phyloP scores from a whole-genome alignment of 2,329 filamentous ascomycete species.

The Alternaria triticimaculans region DNA sequence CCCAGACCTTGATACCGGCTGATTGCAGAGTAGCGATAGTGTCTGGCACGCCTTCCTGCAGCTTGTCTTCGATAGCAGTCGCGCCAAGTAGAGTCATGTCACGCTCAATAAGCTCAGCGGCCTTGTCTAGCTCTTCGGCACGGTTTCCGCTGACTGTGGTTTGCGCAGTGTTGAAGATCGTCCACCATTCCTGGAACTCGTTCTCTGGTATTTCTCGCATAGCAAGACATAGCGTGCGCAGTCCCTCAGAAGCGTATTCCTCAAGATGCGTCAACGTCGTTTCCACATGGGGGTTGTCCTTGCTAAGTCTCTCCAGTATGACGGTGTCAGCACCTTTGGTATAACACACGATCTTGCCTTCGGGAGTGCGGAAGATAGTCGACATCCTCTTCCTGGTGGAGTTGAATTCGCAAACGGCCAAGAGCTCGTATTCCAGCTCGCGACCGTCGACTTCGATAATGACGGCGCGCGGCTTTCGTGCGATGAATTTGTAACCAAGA shows the following conservation, averaged over 20 bases:
- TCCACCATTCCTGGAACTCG: slow-evolving; percentile 86
- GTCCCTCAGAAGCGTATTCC: slow-evolving; percentile 95
- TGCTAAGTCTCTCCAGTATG: slow-evolving; percentile 86
- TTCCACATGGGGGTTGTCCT: slow-evolving; percentile 83
- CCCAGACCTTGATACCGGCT: slow-evolving; percentile 98
- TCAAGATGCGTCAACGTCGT: slow-evolving; percentile 93
- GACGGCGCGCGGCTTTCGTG: slow-evolving; percentile 87
- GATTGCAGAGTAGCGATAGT: slow-evolving; percentile 97
- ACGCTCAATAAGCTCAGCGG: slow-evolving; percentile 91
- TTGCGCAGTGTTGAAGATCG: slow-evolving; percentile 83
- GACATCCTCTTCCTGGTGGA: slow-evolving; percentile 98
- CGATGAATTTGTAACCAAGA: slow-evolving; percentile 88
- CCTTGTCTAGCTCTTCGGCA: slow-evolving; percentile 95
- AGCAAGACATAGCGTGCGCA: slow-evolving; percentile 91
- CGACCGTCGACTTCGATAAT: slow-evolving; percentile 76
- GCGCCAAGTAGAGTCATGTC: slow-evolving; percentile 91
- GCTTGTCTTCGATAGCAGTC: slow-evolving; percentile 94
- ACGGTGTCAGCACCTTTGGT: slow-evolving; percentile 98
- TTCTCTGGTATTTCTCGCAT: slow-evolving; percentile 91
- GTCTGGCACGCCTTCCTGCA: slow-evolving; percentile 97
- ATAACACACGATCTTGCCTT: slow-evolving; percentile 92
- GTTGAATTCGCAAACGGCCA: slow-evolving; percentile 99
- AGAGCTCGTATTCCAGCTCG: slow-evolving; percentile 82
- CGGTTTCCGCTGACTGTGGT: slow-evolving; percentile 93
- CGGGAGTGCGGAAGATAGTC: slow-evolving; percentile 92